Evolutionary conservation across 2,329 filamentous ascomycete species (phyloP).

Genomic region (Pestalotiopsis fici): DNA sequence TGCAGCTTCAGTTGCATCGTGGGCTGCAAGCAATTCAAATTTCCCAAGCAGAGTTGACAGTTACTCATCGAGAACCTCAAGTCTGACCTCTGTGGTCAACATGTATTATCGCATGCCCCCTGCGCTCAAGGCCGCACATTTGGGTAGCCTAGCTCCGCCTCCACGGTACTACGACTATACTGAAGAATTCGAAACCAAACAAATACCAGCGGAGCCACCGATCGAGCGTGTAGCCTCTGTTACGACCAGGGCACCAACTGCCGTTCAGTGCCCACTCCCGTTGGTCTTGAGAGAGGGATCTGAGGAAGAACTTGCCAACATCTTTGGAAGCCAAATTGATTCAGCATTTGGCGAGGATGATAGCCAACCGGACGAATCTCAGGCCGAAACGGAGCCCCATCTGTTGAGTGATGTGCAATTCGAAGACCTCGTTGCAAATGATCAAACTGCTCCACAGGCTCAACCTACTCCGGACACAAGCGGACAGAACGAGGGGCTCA

Average conservation of each 20-base stretch:
- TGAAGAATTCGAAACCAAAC: conserved; percentile 46
- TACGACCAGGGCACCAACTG: conserved; percentile 18
- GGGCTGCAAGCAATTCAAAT: conserved; percentile 23
- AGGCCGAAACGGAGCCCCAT: not conserved
- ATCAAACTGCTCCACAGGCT: not conserved
- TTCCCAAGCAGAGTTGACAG: conserved; percentile 33
- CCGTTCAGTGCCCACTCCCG: conserved; percentile 14
- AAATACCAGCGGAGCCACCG: conserved; percentile 15
- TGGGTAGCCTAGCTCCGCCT: conserved; percentile 20
- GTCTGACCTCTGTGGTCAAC: conserved; percentile 51
- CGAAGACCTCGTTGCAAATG: not conserved
- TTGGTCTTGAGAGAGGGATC: conserved; percentile 21
- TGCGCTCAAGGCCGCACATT: conserved; percentile 22
- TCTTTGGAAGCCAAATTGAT: conserved; percentile 20
- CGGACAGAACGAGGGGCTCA: not conserved
- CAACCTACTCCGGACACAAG: not conserved
- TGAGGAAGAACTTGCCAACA: conserved; percentile 21
- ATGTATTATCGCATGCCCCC: conserved; percentile 40
- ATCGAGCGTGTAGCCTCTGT: conserved; percentile 20
- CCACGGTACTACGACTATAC: conserved; percentile 54
- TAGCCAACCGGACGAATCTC: conserved; percentile 14
- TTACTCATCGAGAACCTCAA: conserved; percentile 43
- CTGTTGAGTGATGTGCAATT: conserved; percentile 8
- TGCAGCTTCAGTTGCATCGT: conserved; percentile 32
- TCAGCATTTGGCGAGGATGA: conserved; percentile 23